Evolutionary conservation across 73 alveolate species (phyloP), one percentile per base, ranked within the genome.

Genomic region (Paramecium bursaria): DNA sequence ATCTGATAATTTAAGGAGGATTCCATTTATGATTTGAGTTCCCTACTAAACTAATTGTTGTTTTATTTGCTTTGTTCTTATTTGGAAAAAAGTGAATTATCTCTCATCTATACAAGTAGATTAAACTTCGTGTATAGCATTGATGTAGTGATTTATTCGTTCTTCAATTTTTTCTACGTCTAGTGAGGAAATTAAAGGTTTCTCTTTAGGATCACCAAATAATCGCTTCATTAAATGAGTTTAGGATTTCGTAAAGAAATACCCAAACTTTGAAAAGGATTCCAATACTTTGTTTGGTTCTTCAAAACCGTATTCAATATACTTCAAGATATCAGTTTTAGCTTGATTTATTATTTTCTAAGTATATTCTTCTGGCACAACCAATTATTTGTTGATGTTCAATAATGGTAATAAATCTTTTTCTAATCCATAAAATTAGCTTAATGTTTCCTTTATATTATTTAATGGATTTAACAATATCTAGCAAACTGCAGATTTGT

Each of bases 61-160:
- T 79, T 79, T 79, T 1, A 82, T 82, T 79, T 33, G 23, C 22
- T 54, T 79, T 19, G 89, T 79, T 54, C 73, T 79, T 11, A 79
- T 48, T 79, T 73, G 25, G 50, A 79, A 79, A 13, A 79, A 79
- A 53, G 74, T 21, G 25, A 61, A 79, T 13, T 54, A 50, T 27
- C 54, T 79, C 27, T 79, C 89, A 79, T 79, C 89, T 14, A 79
- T 54, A 53, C 89, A 79, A 1, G 54, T 3, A 22, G 85, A 33
- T 33, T 79, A 67, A 19, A 79, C 54, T 39, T 3, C 17, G 1
- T 35, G 35, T 11, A 53, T 55, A 39, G 89, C 73, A 11, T 53
- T 17, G 11, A 23, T 35, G 26, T 53, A 79, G 26, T 79, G 50
- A 39, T 22, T 26, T n/a, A 79, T 33, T 44, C 54, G 51, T 19